Conservation (phyloP, 83 land plant species). For the Picea mariana region DNA sequence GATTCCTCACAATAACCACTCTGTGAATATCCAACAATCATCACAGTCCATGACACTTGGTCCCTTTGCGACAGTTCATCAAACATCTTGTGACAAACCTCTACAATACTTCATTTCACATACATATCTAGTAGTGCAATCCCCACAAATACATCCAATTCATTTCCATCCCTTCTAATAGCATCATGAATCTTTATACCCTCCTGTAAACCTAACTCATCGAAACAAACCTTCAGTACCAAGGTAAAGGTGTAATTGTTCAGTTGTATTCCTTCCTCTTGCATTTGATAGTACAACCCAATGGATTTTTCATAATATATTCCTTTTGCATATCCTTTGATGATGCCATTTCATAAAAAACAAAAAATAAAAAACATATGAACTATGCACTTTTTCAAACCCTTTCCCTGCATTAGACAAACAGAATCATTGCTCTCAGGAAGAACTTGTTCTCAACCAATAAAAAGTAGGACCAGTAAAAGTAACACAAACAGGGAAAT, state of each 20-base stretch:
- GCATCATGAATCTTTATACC: constrained; percentile 16
- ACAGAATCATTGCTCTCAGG: no score
- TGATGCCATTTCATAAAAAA: constrained; percentile 28
- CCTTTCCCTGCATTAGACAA: no score
- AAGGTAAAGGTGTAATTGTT: constrained; percentile 20
- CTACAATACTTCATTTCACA: background rate
- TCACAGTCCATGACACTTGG: no score
- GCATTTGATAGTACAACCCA: no score
- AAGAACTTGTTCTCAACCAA: no score
- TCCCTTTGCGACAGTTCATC: background rate
- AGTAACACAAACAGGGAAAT: no score
- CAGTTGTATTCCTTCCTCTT: constrained; percentile 15
- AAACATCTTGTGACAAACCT: constrained; percentile 10
- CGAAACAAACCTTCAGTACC: constrained; percentile 26
- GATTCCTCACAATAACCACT: no score
- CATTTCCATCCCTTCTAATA: constrained; percentile 7
- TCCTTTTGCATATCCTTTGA: constrained; percentile 17
- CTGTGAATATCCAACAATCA: no score
- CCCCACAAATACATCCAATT: constrained; percentile 18
- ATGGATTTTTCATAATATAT: no score
- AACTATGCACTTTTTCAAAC: no score
- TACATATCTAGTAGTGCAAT: constrained; percentile 21
- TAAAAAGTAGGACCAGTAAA: no score
- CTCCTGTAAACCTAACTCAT: background rate
- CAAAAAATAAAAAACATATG: no score